phyloP scores from a whole-genome alignment of 805 yeast genomes.

The Nakazawaea anatomiae region DNA sequence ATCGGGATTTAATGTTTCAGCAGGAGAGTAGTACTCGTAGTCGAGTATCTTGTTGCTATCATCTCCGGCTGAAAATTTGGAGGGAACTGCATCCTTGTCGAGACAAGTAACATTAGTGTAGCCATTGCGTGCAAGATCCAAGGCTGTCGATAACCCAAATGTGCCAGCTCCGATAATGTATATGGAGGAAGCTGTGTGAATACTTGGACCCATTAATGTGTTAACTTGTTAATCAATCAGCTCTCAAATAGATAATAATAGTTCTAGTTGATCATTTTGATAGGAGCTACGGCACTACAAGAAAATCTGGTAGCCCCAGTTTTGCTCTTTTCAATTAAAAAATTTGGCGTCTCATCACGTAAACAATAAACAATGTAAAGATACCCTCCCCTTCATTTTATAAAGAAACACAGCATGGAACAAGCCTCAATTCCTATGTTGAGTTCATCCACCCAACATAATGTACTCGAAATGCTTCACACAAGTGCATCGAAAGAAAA shows the following conservation, averaged over 20 bases:
- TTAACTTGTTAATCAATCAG: no score
- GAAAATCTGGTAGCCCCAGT: not conserved
- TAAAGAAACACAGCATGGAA: not conserved
- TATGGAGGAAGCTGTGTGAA: conserved; percentile 9
- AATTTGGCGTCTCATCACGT: no score
- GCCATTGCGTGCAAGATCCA: conserved; percentile 24
- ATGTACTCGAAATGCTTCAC: not conserved
- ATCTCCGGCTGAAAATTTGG: conserved; percentile 28
- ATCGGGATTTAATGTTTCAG: conserved; percentile 1
- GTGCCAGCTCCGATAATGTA: conserved; percentile 33
- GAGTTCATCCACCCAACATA: not conserved
- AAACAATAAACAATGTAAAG: no score
- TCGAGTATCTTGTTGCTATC: conserved; percentile 31
- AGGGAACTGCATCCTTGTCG: conserved; percentile 26
- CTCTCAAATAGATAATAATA: no score
- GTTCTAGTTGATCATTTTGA: no score
- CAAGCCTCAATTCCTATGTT: not conserved
- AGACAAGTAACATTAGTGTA: conserved; percentile 18
- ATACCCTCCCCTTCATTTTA: no score
- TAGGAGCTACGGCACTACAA: no score
- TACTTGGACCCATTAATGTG: not conserved
- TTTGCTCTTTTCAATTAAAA: not conserved
- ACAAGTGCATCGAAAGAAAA: not conserved
- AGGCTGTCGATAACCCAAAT: conserved; percentile 31
- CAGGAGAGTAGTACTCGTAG: conserved; percentile 13